A percentile compares a stretch with the other conserved stretches of the same genome.
Evolutionary conservation across 148 eudicot species (phyloP).

Genomic region (Suaeda aralocaspica): DNA sequence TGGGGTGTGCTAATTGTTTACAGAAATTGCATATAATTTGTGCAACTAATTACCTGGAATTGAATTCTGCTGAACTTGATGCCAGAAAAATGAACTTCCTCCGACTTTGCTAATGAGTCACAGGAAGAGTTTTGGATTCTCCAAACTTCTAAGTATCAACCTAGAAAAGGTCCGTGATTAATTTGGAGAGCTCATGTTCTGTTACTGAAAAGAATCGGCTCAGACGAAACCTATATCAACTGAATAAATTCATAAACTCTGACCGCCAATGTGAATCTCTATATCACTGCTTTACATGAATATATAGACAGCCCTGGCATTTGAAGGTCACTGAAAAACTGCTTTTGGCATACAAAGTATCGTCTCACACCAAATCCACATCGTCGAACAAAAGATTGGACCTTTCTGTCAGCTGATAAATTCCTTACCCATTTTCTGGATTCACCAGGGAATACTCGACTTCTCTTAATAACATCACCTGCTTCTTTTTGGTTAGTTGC

Average conservation of each 20-base stretch:
- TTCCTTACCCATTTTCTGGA: slow-evolving; percentile 28
- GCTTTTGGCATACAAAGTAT: slow-evolving; percentile 22
- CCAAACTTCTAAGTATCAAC: not conserved
- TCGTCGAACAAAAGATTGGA: slow-evolving; percentile 17
- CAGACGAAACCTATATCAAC: not conserved
- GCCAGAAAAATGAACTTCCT: slow-evolving; percentile 3
- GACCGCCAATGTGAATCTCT: slow-evolving; percentile 7
- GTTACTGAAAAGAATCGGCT: not conserved
- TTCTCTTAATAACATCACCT: slow-evolving; percentile 28
- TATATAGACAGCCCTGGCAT: slow-evolving; percentile 26
- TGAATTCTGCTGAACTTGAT: not conserved
- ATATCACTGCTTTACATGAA: slow-evolving; percentile 42
- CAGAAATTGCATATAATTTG: slow-evolving; percentile 1
- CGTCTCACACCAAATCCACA: slow-evolving; percentile 37
- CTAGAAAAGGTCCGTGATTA: not conserved
- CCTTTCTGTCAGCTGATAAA: slow-evolving; percentile 17
- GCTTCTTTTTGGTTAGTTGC: slow-evolving; percentile 29
- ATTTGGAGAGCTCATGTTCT: not conserved
- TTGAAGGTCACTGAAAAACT: slow-evolving; percentile 20
- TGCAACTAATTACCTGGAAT: not conserved
- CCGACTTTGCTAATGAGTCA: not conserved
- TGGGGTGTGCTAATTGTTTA: not conserved
- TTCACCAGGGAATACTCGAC: slow-evolving; percentile 31
- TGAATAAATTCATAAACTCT: not conserved
- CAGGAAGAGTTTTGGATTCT: not conserved